Evolutionary conservation across 441 rosid genomes (phyloP).

Genomic region (Bocquillonia castaneifolia): DNA sequence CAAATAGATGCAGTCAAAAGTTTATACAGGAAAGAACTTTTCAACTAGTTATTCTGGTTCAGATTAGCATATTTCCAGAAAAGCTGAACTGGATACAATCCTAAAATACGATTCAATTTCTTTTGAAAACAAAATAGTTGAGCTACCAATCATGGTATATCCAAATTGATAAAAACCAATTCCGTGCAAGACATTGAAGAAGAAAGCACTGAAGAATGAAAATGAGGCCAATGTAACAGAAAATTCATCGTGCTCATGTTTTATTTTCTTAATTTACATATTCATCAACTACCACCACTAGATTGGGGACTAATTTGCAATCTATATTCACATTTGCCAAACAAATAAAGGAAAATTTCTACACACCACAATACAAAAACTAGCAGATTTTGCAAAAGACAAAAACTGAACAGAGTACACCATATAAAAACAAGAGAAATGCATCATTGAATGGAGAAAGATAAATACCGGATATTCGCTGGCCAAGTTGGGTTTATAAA

Average conservation of each 20-base stretch:
- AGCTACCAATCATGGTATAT: no score
- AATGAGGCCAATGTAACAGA: background rate
- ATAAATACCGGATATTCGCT: slow-evolving; percentile 99
- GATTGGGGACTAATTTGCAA: background rate
- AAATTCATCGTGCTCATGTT: background rate
- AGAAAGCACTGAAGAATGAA: background rate
- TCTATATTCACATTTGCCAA: background rate
- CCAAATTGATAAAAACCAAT: background rate
- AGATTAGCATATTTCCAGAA: background rate
- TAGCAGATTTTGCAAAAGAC: background rate
- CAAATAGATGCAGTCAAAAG: background rate
- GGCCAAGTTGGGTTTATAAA: slow-evolving; percentile 96
- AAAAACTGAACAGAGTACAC: background rate
- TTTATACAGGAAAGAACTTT: background rate
- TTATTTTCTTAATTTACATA: background rate
- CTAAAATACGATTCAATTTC: background rate
- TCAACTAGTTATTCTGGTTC: background rate
- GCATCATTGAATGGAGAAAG: slow-evolving; percentile 9
- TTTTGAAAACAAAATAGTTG: background rate
- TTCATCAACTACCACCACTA: background rate
- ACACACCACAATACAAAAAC: background rate
- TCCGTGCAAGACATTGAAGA: background rate
- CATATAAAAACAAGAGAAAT: slow-evolving; percentile 3
- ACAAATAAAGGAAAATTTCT: background rate
- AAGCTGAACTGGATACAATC: background rate